Evolutionary conservation across 768 basidiomycete species (phyloP).

Genomic region (Lactarius trivialis): DNA sequence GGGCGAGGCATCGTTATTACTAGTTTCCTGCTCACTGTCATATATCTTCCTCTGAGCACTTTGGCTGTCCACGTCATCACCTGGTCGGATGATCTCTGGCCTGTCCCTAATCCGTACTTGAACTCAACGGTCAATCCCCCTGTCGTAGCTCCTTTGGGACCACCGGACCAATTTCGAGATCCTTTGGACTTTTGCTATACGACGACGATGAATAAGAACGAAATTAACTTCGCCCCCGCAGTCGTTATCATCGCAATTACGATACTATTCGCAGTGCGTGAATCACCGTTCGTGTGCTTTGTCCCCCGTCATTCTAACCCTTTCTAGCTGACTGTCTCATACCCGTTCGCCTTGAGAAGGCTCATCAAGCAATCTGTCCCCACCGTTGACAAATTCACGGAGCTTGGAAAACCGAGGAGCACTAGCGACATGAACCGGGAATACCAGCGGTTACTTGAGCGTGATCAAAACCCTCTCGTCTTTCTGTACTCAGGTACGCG

Average conservation of each 20-base stretch:
- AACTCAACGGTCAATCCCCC: slow-evolving; percentile 51
- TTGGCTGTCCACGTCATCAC: slow-evolving; percentile 71
- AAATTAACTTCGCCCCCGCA: slow-evolving; percentile 62
- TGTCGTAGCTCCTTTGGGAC: slow-evolving; percentile 45
- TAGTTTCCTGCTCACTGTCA: slow-evolving; percentile 57
- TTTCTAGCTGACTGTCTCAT: slow-evolving; percentile 58
- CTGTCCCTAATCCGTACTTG: slow-evolving; percentile 59
- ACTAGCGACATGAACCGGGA: slow-evolving; percentile 56
- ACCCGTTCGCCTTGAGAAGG: slow-evolving; percentile 54
- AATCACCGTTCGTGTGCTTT: background rate
- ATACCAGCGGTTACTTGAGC: slow-evolving; percentile 57
- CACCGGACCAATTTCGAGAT: slow-evolving; percentile 48
- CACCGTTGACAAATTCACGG: slow-evolving; percentile 58
- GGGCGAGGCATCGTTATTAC: slow-evolving; percentile 52
- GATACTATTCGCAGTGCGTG: slow-evolving; percentile 46
- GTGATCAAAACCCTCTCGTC: slow-evolving; percentile 60
- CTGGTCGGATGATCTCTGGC: slow-evolving; percentile 75
- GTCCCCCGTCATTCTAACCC: background rate
- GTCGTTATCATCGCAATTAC: slow-evolving; percentile 52
- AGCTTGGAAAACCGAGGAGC: slow-evolving; percentile 58
- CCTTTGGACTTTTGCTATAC: slow-evolving; percentile 73
- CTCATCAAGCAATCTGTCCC: slow-evolving; percentile 56
- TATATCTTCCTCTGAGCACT: slow-evolving; percentile 74
- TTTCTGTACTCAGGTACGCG: slow-evolving; percentile 65
- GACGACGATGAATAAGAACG: slow-evolving; percentile 65